A percentile compares a stretch with the other conserved stretches of the same genome.
These are phyloP conservation scores for Peronospora farinosa DNA, from an alignment of 352 stramenopile species.

Conservation along the genomic window DNA sequence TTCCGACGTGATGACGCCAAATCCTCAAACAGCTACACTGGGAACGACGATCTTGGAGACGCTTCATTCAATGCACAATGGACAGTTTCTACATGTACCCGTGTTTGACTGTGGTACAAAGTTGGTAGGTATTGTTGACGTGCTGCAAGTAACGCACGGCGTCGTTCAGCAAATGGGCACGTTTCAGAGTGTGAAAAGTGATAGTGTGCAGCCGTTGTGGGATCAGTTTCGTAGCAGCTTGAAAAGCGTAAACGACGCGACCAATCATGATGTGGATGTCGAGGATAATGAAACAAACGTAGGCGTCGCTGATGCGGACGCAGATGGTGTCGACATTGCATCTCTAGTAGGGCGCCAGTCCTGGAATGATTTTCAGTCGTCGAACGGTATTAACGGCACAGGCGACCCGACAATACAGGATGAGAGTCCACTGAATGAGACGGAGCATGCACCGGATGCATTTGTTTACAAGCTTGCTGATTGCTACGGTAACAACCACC, in stretches of 20 bases:
- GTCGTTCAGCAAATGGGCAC: constrained; percentile 81
- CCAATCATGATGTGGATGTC: constrained; percentile 29
- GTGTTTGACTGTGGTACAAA: constrained; percentile 88
- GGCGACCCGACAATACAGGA: constrained; percentile 22
- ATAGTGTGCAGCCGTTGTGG: constrained; percentile 69
- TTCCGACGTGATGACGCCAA: constrained; percentile 90
- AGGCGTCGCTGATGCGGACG: constrained; percentile 28
- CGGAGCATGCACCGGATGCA: constrained; percentile 31
- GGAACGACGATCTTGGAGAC: constrained; percentile 94
- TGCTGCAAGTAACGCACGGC: constrained; percentile 90
- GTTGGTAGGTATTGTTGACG: constrained; percentile 93
- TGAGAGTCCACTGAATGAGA: constrained; percentile 29
- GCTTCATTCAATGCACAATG: constrained; percentile 96
- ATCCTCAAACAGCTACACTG: constrained; percentile 89
- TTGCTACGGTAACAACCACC: constrained; percentile 75
- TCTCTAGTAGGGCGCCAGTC: constrained; percentile 35
- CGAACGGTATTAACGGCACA: constrained; percentile 20
- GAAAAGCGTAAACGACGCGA: constrained; percentile 27
- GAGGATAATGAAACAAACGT: constrained; percentile 34
- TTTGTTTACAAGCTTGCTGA: constrained; percentile 85
- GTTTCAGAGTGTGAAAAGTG: constrained; percentile 60
- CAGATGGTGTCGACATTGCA: constrained; percentile 22
- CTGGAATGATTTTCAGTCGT: constrained; percentile 46
- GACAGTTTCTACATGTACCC: constrained; percentile 94
- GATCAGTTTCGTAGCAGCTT: constrained; percentile 68